Evolutionary conservation across 192 early-diverging fungal genomes (phyloP), one percentile per base, ranked within the genome.

Genomic region (Linderina pennispora): DNA sequence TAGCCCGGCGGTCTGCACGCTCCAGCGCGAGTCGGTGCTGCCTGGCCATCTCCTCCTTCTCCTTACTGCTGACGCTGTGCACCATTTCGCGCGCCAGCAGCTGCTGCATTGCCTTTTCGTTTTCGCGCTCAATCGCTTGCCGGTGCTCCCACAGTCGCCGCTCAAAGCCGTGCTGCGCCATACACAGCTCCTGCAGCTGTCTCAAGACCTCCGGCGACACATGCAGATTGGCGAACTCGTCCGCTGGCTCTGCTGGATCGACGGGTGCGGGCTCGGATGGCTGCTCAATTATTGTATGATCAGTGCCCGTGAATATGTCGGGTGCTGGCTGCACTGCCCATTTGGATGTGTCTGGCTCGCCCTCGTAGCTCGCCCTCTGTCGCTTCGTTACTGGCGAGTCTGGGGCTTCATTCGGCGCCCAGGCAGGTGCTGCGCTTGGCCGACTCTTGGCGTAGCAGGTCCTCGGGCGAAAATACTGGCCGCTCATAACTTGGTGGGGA

Each of bases 131-230:
- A 16, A 61, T 53, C 16, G 50, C 45, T n/a, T 38, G 39, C 13
- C 65, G 35, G 35, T 68, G 58, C 49, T 68, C 57, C 7, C 42
- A 68, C 26, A 68, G 23, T 3, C 65, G 53, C 19, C 58, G 53
- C 37, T 68, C 65, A 61, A 68, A 69, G 43, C 54, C 54, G 9
- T 62, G 53, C 24, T 69, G 65, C 11, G 58, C 58, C 8, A 25
- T 40, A 17, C 50, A 53, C 2, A 62, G 54, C 23, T 41, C 17
- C 17, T 22, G 21, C 14, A 61, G 34, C 26, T 52, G 65, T 16
- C 42, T 38, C 23, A 56, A 39, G 1, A 50, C 45, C 11, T 40
- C 57, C 11, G 16, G 9, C 36, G 48, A 48, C 17, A 59, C 17
- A 0, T 50, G 36, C 43, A 42, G 37, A 8, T n/a, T n/a, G n/a